A percentile compares a stretch with the other conserved stretches of the same genome.
Evolutionary conservation across 345 rosid genomes (phyloP).

Genomic region (Luvunga scandens): DNA sequence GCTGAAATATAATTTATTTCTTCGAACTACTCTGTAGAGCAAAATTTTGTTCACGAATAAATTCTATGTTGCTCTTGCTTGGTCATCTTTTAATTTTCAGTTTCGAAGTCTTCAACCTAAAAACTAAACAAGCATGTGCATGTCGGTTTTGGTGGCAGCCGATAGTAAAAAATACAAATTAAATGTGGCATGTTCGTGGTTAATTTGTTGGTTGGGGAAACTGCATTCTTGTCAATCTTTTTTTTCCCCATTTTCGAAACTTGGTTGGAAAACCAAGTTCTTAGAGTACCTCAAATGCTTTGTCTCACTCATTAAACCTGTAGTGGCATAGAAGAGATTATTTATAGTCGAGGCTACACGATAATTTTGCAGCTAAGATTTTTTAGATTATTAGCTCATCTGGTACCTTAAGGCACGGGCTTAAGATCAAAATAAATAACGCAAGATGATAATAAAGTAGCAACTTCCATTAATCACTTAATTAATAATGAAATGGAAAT

Average conservation of each 20-base stretch:
- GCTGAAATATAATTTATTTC: not conserved
- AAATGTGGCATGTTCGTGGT: not conserved
- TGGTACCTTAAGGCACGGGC: not conserved
- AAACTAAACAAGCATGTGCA: not conserved
- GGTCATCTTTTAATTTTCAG: not conserved
- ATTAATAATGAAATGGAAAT: not conserved
- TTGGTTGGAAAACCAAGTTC: not conserved
- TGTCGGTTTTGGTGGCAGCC: not conserved
- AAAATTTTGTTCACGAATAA: not conserved
- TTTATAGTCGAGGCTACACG: not conserved
- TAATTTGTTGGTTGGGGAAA: no score
- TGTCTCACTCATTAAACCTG: conserved; percentile 9
- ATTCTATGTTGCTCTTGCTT: not conserved
- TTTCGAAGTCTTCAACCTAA: not conserved
- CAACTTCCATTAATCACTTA: conserved; percentile 14
- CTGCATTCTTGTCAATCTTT: no score
- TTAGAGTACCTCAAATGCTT: conserved; percentile 7
- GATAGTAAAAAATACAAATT: not conserved
- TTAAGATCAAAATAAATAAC: not conserved
- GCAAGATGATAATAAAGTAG: not conserved
- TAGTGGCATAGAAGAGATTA: not conserved
- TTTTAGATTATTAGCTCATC: no score
- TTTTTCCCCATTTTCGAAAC: not conserved
- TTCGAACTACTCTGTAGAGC: not conserved
- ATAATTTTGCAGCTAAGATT: no score